Evolutionary conservation across 352 stramenopile species (phyloP).

Genomic region (Globisporangium radiosum): DNA sequence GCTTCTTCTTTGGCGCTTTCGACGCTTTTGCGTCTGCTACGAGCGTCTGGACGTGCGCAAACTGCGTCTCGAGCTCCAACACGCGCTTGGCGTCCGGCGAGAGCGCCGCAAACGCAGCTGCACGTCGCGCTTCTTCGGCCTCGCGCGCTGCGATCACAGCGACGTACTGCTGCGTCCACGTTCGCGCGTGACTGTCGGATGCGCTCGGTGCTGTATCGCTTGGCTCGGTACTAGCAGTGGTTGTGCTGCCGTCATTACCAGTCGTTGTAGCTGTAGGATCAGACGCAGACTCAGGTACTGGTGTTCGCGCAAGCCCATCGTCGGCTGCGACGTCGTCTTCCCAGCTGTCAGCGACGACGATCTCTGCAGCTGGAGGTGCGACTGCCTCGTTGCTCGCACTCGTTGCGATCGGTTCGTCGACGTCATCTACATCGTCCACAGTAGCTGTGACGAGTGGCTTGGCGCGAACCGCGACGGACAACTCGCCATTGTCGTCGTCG

Average conservation of each 20-base stretch:
- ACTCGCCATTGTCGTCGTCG: slow-evolving; percentile 15
- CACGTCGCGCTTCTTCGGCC: slow-evolving; percentile 27
- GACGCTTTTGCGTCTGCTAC: slow-evolving; percentile 35
- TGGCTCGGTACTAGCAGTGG: background rate
- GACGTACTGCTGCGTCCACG: slow-evolving; percentile 77
- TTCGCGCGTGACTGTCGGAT: slow-evolving; percentile 25
- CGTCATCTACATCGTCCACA: background rate
- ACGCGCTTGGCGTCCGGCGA: slow-evolving; percentile 31
- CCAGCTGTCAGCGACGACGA: slow-evolving; percentile 14
- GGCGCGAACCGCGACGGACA: slow-evolving; percentile 29
- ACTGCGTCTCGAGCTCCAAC: slow-evolving; percentile 43
- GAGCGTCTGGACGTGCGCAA: slow-evolving; percentile 24
- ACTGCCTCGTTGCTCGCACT: background rate
- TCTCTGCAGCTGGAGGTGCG: background rate
- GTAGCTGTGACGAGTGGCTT: background rate
- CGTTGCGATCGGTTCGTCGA: slow-evolving; percentile 2
- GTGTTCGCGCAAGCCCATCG: background rate
- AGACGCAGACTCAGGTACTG: background rate
- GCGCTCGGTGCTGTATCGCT: slow-evolving; percentile 12
- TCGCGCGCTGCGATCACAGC: slow-evolving; percentile 43
- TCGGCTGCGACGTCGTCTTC: slow-evolving; percentile 18
- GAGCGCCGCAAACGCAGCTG: slow-evolving; percentile 22
- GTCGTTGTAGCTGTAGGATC: background rate
- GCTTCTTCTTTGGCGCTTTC: slow-evolving; percentile 52
- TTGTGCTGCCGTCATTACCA: too few relatives aligned